Percentiles rank a stretch among this genome's conserved stretches.
Conservation (phyloP, 1,139 yeast genomes). For the Yamadazyma conglobata region DNA sequence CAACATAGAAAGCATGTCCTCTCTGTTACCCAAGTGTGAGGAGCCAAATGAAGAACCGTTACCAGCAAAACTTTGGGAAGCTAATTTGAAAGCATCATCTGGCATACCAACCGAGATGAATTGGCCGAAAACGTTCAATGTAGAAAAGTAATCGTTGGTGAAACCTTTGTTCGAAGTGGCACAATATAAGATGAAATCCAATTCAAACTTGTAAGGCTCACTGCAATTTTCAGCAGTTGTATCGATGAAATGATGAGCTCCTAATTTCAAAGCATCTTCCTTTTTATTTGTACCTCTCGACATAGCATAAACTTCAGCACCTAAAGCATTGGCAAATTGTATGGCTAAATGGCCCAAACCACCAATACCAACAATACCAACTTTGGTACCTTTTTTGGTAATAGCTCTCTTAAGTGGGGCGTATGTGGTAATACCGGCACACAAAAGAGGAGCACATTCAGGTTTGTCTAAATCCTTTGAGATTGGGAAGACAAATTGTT, state of each 20-base stretch:
- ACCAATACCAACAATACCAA: slow-evolving; percentile 44
- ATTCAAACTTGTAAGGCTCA: slow-evolving; percentile 22
- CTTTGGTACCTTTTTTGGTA: slow-evolving; percentile 25
- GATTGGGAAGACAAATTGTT: slow-evolving; percentile 49
- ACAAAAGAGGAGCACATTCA: slow-evolving; percentile 59
- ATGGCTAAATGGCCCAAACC: slow-evolving; percentile 40
- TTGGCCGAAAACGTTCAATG: slow-evolving; percentile 40
- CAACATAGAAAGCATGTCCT: slow-evolving; percentile 54
- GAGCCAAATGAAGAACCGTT: slow-evolving; percentile 44
- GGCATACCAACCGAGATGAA: slow-evolving; percentile 56
- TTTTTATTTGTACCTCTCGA: slow-evolving; percentile 32
- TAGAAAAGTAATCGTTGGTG: slow-evolving; percentile 25
- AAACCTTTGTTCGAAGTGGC: slow-evolving; percentile 38
- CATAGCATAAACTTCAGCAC: slow-evolving; percentile 36
- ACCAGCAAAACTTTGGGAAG: slow-evolving; percentile 28
- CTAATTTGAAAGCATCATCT: slow-evolving; percentile 20
- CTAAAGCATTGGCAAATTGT: slow-evolving; percentile 37
- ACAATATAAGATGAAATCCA: slow-evolving; percentile 47
- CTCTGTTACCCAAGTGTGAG: slow-evolving; percentile 48
- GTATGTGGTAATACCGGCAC: slow-evolving; percentile 62
- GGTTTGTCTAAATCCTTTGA: slow-evolving; percentile 46
- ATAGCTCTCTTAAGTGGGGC: slow-evolving; percentile 47
- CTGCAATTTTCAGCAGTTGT: slow-evolving; percentile 31
- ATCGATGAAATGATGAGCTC: slow-evolving; percentile 34
- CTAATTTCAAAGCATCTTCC: slow-evolving; percentile 30